Conservation (phyloP, 345 rosid species). For the Salix koriyanagi region DNA sequence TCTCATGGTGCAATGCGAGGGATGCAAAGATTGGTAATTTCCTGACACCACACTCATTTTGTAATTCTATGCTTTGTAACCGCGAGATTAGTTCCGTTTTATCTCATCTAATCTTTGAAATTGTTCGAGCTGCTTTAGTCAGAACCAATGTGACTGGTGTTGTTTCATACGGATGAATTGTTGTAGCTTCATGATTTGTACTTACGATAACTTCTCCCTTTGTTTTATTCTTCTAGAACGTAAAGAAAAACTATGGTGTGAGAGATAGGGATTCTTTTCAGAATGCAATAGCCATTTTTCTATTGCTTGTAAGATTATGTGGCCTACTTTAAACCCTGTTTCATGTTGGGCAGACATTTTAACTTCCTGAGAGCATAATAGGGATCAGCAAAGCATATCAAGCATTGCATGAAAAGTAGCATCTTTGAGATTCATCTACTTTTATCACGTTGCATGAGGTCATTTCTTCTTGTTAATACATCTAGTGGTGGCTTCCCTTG, state of each 20-base stretch:
- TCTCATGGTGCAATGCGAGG: constrained; percentile 84
- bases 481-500: background rate
- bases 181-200: background rate
- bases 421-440: background rate
- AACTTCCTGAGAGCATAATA: background rate
- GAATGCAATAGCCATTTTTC: background rate
- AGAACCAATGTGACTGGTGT: background rate
- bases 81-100: background rate
- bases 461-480: background rate
- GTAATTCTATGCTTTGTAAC: background rate
- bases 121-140: constrained; percentile 4
- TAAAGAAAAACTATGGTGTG: background rate
- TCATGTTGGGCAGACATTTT: background rate
- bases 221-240: background rate
- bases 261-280: background rate
- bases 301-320: background rate
- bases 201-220: background rate
- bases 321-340: background rate
- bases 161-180: background rate
- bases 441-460: background rate
- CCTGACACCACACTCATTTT: background rate
- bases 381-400: background rate
- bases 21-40: constrained; percentile 81
- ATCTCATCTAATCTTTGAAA: constrained; percentile 1
- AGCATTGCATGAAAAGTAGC: background rate